Percentiles rank a stretch among this genome's conserved stretches.
Conservation (phyloP, 2,329 filamentous ascomycete genomes). For the Epichloe aotearoae region DNA sequence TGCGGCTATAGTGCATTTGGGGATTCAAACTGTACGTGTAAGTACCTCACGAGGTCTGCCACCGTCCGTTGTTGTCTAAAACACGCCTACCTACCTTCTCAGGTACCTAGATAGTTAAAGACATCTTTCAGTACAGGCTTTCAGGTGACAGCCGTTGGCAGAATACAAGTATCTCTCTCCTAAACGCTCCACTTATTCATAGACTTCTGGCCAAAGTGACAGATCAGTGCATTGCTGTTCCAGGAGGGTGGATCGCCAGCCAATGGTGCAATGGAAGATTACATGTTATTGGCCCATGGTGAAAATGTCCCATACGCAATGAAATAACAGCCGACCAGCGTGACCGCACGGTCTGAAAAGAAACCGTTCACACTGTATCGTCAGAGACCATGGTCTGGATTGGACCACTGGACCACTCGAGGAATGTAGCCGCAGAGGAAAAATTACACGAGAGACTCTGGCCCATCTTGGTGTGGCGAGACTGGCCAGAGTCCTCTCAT, state of each 20-base stretch:
- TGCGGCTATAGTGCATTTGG: too few species aligned
- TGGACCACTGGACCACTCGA: background rate
- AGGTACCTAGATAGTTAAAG: too few species aligned
- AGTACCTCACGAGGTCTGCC: background rate
- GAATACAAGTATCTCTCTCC: background rate
- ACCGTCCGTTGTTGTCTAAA: background rate
- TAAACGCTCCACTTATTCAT: background rate
- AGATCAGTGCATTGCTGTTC: background rate
- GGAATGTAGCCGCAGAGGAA: too few species aligned
- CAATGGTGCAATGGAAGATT: background rate
- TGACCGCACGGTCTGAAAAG: background rate
- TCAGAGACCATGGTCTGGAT: background rate
- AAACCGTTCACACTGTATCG: background rate
- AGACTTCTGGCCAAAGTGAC: background rate
- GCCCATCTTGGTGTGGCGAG: too few species aligned
- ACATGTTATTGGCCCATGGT: background rate
- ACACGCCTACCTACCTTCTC: background rate
- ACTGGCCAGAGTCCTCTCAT: too few species aligned
- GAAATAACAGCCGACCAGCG: background rate
- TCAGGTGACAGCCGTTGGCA: background rate
- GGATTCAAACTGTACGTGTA: background rate
- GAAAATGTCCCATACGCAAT: background rate
- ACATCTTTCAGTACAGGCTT: too few species aligned
- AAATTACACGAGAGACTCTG: too few species aligned
- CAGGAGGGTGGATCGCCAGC: background rate